Conservation (phyloP, 495 filamentous ascomycete species). For the Clavariopsis aquatica region DNA sequence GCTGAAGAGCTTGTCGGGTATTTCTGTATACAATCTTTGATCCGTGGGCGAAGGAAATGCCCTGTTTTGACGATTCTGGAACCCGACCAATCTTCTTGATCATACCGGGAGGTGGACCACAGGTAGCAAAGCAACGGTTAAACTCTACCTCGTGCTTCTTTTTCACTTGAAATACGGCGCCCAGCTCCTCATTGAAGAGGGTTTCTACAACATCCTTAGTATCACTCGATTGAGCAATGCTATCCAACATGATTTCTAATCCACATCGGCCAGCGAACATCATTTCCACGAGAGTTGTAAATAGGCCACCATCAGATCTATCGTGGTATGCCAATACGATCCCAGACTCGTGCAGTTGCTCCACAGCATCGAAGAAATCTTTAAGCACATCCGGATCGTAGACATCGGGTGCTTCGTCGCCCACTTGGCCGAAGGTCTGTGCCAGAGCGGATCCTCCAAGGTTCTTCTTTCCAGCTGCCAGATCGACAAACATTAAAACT, state of each 20-base stretch:
- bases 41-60: slow-evolving; percentile 72
- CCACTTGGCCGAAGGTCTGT: slow-evolving; percentile 86
- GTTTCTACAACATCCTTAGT: slow-evolving; percentile 67
- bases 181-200: slow-evolving; percentile 96
- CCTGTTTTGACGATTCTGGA: slow-evolving; percentile 69
- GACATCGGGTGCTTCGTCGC: slow-evolving; percentile 80
- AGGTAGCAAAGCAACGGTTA: slow-evolving; percentile 86
- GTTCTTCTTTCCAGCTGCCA: slow-evolving; percentile 73
- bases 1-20: slow-evolving; percentile 73
- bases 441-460: slow-evolving; percentile 91
- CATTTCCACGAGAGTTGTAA: slow-evolving; percentile 94
- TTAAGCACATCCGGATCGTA: slow-evolving; percentile 77
- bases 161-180: slow-evolving; percentile 92
- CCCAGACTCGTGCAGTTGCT: slow-evolving; percentile 79
- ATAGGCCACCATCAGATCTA: slow-evolving; percentile 86
- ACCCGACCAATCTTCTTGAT: slow-evolving; percentile 82
- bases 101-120: slow-evolving; percentile 77
- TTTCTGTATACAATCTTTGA: slow-evolving; percentile 66
- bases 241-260: slow-evolving; percentile 79
- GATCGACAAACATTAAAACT: slow-evolving; percentile 85
- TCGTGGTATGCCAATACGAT: slow-evolving; percentile 96
- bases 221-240: slow-evolving; percentile 57
- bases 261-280: slow-evolving; percentile 97
- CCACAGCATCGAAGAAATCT: slow-evolving; percentile 88
- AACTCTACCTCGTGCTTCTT: slow-evolving; percentile 81